A percentile compares a stretch with the other conserved stretches of the same genome.
Evolutionary conservation across 2,329 filamentous ascomycete species (phyloP).

Genomic region (Drechslerella coelobrocha): DNA sequence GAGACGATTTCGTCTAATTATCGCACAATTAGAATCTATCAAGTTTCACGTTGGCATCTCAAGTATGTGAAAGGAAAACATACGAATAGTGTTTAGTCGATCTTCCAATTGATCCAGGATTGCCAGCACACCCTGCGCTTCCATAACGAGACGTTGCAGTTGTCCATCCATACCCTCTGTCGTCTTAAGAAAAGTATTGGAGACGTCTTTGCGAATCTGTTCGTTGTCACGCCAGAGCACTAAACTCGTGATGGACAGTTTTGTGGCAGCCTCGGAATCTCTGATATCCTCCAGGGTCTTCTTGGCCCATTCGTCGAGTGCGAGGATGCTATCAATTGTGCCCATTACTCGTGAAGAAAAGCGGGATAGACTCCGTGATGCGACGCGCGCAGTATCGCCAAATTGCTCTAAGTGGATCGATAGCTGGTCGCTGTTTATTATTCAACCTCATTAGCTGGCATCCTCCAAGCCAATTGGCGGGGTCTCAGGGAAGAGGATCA

Average conservation of each 20-base stretch:
- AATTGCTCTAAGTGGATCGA: slow-evolving; percentile 78
- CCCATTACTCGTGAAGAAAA: slow-evolving; percentile 64
- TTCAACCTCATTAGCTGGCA: background rate
- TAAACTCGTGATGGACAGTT: slow-evolving; percentile 61
- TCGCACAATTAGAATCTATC: slow-evolving; percentile 8
- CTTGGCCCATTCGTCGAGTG: slow-evolving; percentile 54
- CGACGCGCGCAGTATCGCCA: slow-evolving; percentile 71
- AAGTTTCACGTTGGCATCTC: background rate
- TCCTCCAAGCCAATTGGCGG: too few species aligned
- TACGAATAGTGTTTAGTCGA: slow-evolving; percentile 71
- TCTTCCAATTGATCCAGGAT: slow-evolving; percentile 72
- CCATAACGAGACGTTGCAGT: slow-evolving; percentile 70
- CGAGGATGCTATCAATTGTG: slow-evolving; percentile 53
- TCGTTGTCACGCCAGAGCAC: slow-evolving; percentile 59
- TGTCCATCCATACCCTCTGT: slow-evolving; percentile 67
- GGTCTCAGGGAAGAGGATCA: background rate
- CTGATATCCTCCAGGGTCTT: slow-evolving; percentile 51
- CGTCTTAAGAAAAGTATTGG: slow-evolving; percentile 68
- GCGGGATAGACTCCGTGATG: slow-evolving; percentile 71
- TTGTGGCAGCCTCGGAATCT: slow-evolving; percentile 52
- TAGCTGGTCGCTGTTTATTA: slow-evolving; percentile 67
- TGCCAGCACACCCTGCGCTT: slow-evolving; percentile 72
- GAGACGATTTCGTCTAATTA: slow-evolving; percentile 59
- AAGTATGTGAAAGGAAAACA: slow-evolving; percentile 60
- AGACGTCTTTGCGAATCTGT: slow-evolving; percentile 51